Evolutionary conservation across 345 rosid genomes (phyloP).

Genomic region (Melaleuca alternifolia): DNA sequence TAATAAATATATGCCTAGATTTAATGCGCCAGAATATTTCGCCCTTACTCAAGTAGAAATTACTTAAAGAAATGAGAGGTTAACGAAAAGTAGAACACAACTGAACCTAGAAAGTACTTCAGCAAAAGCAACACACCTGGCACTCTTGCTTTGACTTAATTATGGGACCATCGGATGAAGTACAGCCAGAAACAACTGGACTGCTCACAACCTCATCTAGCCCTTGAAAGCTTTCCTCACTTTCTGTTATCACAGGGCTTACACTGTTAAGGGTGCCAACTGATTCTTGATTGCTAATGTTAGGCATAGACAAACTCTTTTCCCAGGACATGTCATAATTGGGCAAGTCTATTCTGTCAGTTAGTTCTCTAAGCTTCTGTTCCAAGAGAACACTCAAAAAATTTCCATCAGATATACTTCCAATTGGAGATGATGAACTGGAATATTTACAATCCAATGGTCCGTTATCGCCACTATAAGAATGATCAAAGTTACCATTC

Average conservation of each 20-base stretch:
- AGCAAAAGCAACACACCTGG: slow-evolving; percentile 41
- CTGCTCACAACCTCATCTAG: slow-evolving; percentile 14
- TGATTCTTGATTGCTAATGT: slow-evolving; percentile 23
- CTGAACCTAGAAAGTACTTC: neutral
- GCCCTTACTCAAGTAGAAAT: neutral
- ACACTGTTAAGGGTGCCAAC: slow-evolving; percentile 7
- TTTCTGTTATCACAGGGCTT: slow-evolving; percentile 15
- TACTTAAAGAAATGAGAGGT: neutral
- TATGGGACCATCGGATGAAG: slow-evolving; percentile 14
- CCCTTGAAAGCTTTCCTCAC: slow-evolving; percentile 23
- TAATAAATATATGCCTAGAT: too few species aligned
- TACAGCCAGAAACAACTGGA: slow-evolving; percentile 21
- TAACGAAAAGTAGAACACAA: neutral
- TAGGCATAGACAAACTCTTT: slow-evolving; percentile 18
- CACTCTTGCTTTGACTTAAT: slow-evolving; percentile 17
- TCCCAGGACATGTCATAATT: slow-evolving; percentile 25
- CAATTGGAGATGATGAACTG: slow-evolving; percentile 17
- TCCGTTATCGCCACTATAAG: slow-evolving; percentile 7
- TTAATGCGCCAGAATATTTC: neutral
- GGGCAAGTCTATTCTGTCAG: slow-evolving; percentile 51
- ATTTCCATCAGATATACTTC: slow-evolving; percentile 37
- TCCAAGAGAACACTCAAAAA: slow-evolving; percentile 62
- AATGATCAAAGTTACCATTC: slow-evolving; percentile 12
- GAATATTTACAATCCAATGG: slow-evolving; percentile 13
- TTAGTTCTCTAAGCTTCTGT: slow-evolving; percentile 59